A percentile compares a stretch with the other conserved stretches of the same genome.
Evolutionary conservation across 2,329 filamentous ascomycete genomes (phyloP).

Genomic region (Trichoderma atroviride): DNA sequence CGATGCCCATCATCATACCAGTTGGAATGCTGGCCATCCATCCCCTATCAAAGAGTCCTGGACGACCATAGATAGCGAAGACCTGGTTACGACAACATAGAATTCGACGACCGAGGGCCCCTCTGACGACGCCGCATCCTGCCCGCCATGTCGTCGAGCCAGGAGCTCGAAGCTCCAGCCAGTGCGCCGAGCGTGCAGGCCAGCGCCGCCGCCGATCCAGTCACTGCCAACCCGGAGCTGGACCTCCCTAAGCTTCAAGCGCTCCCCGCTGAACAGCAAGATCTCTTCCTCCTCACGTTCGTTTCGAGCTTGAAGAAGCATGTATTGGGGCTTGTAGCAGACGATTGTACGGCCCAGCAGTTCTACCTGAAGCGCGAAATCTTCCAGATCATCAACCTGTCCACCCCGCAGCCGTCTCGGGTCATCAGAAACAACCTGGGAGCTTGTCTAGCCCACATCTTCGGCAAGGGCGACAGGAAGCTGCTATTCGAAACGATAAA

Average conservation of each 20-base stretch:
- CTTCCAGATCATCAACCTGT: conserved; percentile 86
- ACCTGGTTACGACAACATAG: conserved; percentile 18
- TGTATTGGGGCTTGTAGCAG: conserved; percentile 71
- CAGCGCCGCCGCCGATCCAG: conserved; percentile 42
- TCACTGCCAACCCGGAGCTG: conserved; percentile 71
- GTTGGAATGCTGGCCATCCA: conserved; percentile 16
- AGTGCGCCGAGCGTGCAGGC: conserved; percentile 35
- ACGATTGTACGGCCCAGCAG: conserved; percentile 86
- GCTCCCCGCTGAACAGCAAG: conserved; percentile 91
- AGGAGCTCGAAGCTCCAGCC: conserved; percentile 42
- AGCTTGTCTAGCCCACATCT: conserved; percentile 78
- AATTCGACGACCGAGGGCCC: conserved; percentile 21
- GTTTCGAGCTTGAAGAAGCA: conserved; percentile 81
- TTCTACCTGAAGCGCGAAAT: conserved; percentile 91
- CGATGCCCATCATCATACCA: conserved; percentile 26
- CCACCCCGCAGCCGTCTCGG: conserved; percentile 80
- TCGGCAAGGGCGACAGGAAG: conserved; percentile 84
- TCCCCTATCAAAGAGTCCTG: conserved; percentile 16
- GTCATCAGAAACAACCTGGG: conserved; percentile 90
- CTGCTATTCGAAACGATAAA: conserved; percentile 93
- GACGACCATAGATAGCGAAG: neutral
- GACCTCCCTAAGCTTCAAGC: conserved; percentile 87
- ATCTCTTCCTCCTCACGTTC: conserved; percentile 89
- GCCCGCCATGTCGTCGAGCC: conserved; percentile 42
- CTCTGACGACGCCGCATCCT: conserved; percentile 29